phyloP scores from a whole-genome alignment of 371 early-diverging fungal species.

The Mucor lusitanicus region DNA sequence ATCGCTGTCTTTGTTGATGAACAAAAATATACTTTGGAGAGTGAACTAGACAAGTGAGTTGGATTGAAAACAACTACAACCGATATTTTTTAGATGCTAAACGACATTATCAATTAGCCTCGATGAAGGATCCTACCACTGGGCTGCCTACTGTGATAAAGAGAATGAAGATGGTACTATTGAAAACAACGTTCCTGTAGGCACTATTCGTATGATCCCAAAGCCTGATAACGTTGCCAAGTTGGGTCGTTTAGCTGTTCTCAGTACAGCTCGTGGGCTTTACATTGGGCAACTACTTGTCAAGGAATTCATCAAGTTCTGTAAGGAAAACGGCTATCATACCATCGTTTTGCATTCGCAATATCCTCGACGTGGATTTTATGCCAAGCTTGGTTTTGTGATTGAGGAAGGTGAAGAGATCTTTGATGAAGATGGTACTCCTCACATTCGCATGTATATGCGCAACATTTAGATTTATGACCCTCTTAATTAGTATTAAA shows the following conservation, averaged over 20 bases:
- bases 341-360: slow-evolving; percentile 39
- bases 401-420: slow-evolving; percentile 35
- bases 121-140: slow-evolving; percentile 29
- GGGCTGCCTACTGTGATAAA: slow-evolving; percentile 34
- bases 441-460: slow-evolving; percentile 45
- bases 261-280: slow-evolving; percentile 38
- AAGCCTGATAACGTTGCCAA: slow-evolving; percentile 26
- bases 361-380: slow-evolving; percentile 42
- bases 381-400: slow-evolving; percentile 43
- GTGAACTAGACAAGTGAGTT: slow-evolving; percentile 44
- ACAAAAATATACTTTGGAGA: slow-evolving; percentile 38
- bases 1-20: slow-evolving; percentile 47
- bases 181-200: slow-evolving; percentile 31
- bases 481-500: neutral
- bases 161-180: slow-evolving; percentile 3
- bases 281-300: slow-evolving; percentile 34
- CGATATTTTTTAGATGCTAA: too few relatives aligned
- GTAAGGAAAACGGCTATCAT: slow-evolving; percentile 12
- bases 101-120: neutral
- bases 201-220: slow-evolving; percentile 35
- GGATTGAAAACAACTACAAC: too few relatives aligned
- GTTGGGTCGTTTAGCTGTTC: slow-evolving; percentile 47
- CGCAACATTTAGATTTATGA: slow-evolving; percentile 1
- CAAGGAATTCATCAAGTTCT: slow-evolving; percentile 21
- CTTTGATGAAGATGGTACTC: slow-evolving; percentile 46